Conservation (phyloP, 768 basidiomycete species). For the Calocybe cyanea region DNA sequence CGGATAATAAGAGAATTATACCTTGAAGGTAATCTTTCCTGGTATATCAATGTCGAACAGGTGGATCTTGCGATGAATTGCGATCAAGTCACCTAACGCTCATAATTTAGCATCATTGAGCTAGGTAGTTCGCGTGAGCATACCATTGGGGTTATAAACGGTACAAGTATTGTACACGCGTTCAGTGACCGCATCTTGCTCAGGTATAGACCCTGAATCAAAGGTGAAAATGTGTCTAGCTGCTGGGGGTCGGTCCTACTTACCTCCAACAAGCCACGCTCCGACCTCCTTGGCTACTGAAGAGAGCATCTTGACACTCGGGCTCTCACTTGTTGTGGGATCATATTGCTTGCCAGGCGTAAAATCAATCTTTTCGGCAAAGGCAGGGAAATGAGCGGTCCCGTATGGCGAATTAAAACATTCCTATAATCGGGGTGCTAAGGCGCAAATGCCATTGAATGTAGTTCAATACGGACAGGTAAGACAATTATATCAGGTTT, state of each 20-base stretch:
- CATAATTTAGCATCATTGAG: neutral
- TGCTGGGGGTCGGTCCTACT: too few species aligned
- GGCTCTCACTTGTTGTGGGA: slow-evolving; percentile 51
- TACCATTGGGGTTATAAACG: slow-evolving; percentile 81
- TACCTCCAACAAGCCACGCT: slow-evolving; percentile 93
- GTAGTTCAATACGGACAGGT: slow-evolving; percentile 44
- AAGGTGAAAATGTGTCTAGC: neutral
- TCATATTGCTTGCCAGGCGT: slow-evolving; percentile 57
- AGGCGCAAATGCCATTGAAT: slow-evolving; percentile 1
- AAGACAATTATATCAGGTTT: slow-evolving; percentile 83
- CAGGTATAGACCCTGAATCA: slow-evolving; percentile 86
- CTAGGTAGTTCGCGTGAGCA: too few species aligned
- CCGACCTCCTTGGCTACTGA: slow-evolving; percentile 70
- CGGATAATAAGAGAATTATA: slow-evolving; percentile 18
- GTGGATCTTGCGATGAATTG: slow-evolving; percentile 90
- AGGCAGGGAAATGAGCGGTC: slow-evolving; percentile 71
- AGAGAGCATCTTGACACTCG: slow-evolving; percentile 81
- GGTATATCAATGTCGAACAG: slow-evolving; percentile 98
- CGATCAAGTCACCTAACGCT: slow-evolving; percentile 82
- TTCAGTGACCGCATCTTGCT: slow-evolving; percentile 56
- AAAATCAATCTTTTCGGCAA: slow-evolving; percentile 77
- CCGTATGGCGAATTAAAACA: slow-evolving; percentile 90
- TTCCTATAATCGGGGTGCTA: slow-evolving; percentile 45
- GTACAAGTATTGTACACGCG: slow-evolving; percentile 92
- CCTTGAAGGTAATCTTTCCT: slow-evolving; percentile 88